A percentile compares a stretch with the other conserved stretches of the same genome.
These are phyloP conservation scores for Aspergillus hortae DNA, from an alignment of 2,329 filamentous ascomycete genomes.

Conservation along the genomic window DNA sequence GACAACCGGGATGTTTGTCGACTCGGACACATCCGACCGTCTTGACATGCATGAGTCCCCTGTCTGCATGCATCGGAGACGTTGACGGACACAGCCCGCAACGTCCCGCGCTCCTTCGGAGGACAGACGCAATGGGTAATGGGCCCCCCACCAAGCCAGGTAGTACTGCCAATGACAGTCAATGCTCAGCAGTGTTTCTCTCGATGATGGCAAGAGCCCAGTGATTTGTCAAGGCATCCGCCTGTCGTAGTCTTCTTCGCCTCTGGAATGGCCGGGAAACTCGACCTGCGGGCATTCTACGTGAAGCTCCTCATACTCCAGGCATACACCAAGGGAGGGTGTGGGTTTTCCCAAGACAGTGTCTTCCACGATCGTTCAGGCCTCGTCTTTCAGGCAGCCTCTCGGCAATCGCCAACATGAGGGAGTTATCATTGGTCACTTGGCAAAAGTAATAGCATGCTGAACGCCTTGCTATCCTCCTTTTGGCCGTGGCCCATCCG, in stretches of 20 bases:
- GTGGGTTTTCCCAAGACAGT: neutral
- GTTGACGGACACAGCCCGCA: neutral
- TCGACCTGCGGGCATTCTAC: no score
- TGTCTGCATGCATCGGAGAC: constrained; percentile 12
- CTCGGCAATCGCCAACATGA: constrained; percentile 2
- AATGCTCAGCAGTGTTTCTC: neutral
- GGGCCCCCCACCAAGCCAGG: neutral
- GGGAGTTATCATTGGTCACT: constrained; percentile 12
- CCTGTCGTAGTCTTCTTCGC: no score
- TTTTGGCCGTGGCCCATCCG: constrained; percentile 11
- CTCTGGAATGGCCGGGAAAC: no score
- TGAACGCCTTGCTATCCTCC: constrained; percentile 13
- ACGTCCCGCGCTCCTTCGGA: neutral
- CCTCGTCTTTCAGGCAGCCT: neutral
- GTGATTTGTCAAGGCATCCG: no score
- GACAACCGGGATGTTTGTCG: constrained; percentile 22
- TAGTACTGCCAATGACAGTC: neutral
- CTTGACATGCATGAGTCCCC: constrained; percentile 21
- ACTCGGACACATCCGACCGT: constrained; percentile 8
- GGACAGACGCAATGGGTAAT: neutral
- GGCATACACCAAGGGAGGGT: neutral
- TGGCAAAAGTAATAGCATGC: constrained; percentile 10
- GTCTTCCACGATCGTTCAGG: constrained; percentile 12
- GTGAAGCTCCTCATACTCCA: neutral
- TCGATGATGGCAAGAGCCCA: no score